A percentile compares a stretch with the other conserved stretches of the same genome.
Conservation (phyloP, 2,329 filamentous ascomycete genomes). For the Xylariaceae sp. region DNA sequence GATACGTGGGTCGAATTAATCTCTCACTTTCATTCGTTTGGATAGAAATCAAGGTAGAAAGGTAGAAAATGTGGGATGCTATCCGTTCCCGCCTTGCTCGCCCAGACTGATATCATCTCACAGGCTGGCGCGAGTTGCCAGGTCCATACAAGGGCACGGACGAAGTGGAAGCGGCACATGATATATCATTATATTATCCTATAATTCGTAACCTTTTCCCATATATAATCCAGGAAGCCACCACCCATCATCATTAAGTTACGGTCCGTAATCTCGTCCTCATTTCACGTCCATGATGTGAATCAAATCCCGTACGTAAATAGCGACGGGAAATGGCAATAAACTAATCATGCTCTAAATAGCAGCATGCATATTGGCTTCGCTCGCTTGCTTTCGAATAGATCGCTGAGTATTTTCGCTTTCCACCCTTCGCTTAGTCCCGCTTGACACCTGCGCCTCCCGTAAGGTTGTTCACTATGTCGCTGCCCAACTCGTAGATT, state of each 20-base stretch:
- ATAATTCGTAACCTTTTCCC: background rate
- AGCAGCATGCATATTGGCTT: background rate
- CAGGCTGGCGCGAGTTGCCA: too few relatives aligned
- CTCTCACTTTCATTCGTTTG: too few relatives aligned
- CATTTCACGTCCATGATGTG: background rate
- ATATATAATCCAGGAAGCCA: background rate
- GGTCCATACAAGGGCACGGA: too few relatives aligned
- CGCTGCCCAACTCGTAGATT: slow-evolving; percentile 55
- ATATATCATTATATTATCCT: background rate
- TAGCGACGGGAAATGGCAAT: background rate
- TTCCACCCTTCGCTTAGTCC: slow-evolving; percentile 44
- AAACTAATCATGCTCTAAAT: background rate
- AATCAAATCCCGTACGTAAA: background rate
- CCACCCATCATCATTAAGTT: too few relatives aligned
- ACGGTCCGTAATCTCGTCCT: background rate
- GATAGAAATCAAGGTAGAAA: too few relatives aligned
- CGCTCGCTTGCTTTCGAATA: background rate
- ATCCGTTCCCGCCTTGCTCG: too few relatives aligned
- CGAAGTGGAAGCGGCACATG: too few relatives aligned
- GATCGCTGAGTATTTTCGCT: background rate
- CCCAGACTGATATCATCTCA: too few relatives aligned
- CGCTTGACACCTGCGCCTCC: slow-evolving; percentile 45
- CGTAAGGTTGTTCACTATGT: slow-evolving; percentile 56
- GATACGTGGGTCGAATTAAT: too few relatives aligned
- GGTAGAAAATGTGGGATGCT: too few relatives aligned